These are phyloP conservation scores for Kluyveromyces marxianus DNA, from an alignment of 1,139 yeast genomes.

Conservation along the genomic window DNA sequence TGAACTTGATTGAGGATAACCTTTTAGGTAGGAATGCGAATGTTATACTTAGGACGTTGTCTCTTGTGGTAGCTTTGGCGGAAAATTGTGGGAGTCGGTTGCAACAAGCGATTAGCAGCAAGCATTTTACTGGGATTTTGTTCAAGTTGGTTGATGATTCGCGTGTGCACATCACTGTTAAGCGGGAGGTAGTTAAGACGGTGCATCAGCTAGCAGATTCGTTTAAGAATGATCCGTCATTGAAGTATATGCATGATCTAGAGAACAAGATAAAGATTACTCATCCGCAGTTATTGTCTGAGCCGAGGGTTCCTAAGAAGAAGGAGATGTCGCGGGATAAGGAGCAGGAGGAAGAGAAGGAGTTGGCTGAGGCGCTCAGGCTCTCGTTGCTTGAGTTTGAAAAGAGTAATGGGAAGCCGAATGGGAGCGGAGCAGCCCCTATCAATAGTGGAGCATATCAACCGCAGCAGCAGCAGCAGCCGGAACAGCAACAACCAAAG, in stretches of 20 bases:
- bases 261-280: slow-evolving; percentile 38
- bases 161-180: slow-evolving; percentile 60
- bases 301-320: slow-evolving; percentile 60
- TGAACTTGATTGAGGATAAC: slow-evolving; percentile 39
- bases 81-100: slow-evolving; percentile 91
- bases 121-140: slow-evolving; percentile 53
- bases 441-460: neutral
- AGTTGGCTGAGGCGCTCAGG: slow-evolving; percentile 58
- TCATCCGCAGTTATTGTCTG: slow-evolving; percentile 38
- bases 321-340: slow-evolving; percentile 64
- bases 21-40: slow-evolving; percentile 67
- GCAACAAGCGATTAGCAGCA: slow-evolving; percentile 74
- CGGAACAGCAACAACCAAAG: slow-evolving; percentile 6
- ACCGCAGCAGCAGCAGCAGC: slow-evolving; percentile 18
- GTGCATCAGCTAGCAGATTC: slow-evolving; percentile 54
- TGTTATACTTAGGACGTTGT: slow-evolving; percentile 62
- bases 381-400: slow-evolving; percentile 59
- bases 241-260: slow-evolving; percentile 62
- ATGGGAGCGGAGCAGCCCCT: too few relatives aligned
- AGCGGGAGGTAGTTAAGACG: slow-evolving; percentile 56
- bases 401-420: slow-evolving; percentile 15
- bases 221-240: slow-evolving; percentile 63
- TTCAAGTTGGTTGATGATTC: slow-evolving; percentile 48
- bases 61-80: slow-evolving; percentile 68
- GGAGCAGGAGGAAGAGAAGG: slow-evolving; percentile 70